These are phyloP conservation scores for Linderina pennispora DNA, from an alignment of 192 early-diverging fungal genomes.

Conservation along the genomic window DNA sequence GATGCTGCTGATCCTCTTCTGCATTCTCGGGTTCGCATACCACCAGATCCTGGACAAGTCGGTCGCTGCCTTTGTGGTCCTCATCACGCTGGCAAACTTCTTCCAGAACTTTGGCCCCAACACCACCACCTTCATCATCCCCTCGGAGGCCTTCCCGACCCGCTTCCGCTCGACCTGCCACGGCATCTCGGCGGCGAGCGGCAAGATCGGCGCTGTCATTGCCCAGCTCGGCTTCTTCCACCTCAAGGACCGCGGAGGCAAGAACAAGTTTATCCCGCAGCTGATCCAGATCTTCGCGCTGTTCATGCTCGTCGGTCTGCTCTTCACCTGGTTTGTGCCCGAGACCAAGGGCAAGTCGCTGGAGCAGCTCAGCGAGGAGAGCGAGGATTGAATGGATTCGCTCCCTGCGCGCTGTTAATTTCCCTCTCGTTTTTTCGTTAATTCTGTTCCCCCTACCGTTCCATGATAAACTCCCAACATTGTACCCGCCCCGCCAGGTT, in stretches of 20 bases:
- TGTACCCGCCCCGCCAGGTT: too few species aligned
- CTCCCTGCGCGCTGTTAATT: too few species aligned
- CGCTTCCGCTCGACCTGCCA: conserved; percentile 74
- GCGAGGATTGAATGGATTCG: conserved; percentile 1
- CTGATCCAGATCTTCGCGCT: conserved; percentile 61
- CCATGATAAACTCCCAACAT: too few species aligned
- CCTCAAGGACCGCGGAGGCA: conserved; percentile 62
- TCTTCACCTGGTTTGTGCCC: conserved; percentile 22
- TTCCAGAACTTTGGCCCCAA: conserved; percentile 98
- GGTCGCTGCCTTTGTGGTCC: conserved; percentile 50
- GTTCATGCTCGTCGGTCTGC: conserved; percentile 62
- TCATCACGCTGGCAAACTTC: conserved; percentile 58
- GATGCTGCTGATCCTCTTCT: conserved; percentile 72
- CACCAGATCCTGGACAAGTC: conserved; percentile 53
- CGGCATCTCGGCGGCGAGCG: conserved; percentile 72
- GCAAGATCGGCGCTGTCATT: conserved; percentile 70
- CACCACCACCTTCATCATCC: conserved; percentile 77
- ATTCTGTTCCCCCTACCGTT: too few species aligned
- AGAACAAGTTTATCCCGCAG: conserved; percentile 51
- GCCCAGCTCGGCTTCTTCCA: conserved; percentile 62
- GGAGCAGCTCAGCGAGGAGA: conserved; percentile 17
- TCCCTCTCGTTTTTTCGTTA: too few species aligned
- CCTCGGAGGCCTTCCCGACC: conserved; percentile 73
- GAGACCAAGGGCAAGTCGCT: conserved; percentile 25
- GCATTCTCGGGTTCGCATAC: conserved; percentile 67